Evolutionary conservation across 768 basidiomycete genomes (phyloP).

Genomic region (Astraeus odoratus): DNA sequence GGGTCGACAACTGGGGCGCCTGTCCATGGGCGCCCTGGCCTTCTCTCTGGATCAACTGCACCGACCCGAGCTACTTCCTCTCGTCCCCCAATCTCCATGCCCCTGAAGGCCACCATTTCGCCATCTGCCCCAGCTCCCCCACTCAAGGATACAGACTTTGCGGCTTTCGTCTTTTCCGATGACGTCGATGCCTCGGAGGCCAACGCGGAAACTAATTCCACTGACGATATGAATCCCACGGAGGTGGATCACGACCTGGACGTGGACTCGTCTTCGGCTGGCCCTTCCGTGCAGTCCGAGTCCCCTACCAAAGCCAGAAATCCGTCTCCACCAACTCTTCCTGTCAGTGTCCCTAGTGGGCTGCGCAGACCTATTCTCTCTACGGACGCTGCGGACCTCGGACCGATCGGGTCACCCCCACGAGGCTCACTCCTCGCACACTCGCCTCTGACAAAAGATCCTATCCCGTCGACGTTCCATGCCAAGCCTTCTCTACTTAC

Average conservation of each 20-base stretch:
- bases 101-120: slow-evolving; percentile 65
- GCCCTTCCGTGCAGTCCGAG: slow-evolving; percentile 7
- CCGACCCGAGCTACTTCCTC: slow-evolving; percentile 47
- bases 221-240: slow-evolving; percentile 10
- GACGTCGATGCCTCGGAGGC: slow-evolving; percentile 32
- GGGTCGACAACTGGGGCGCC: slow-evolving; percentile 5
- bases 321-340: slow-evolving; percentile 44
- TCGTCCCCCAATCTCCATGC: slow-evolving; percentile 59
- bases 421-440: slow-evolving; percentile 40
- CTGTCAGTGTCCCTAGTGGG: slow-evolving; percentile 41
- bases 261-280: background rate
- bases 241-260: slow-evolving; percentile 11
- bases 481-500: slow-evolving; percentile 49
- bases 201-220: background rate
- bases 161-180: slow-evolving; percentile 60
- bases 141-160: slow-evolving; percentile 68
- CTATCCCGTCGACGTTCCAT: slow-evolving; percentile 61
- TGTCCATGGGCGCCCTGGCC: slow-evolving; percentile 15
- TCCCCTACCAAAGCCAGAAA: slow-evolving; percentile 20
- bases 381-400: slow-evolving; percentile 49
- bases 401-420: slow-evolving; percentile 81
- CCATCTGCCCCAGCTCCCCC: slow-evolving; percentile 78
- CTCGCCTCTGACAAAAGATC: slow-evolving; percentile 41
- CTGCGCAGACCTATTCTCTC: slow-evolving; percentile 40
- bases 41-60: slow-evolving; percentile 55